Conservation (phyloP, 73 alveolate genomes). For the Paramecium biaurelia region DNA sequence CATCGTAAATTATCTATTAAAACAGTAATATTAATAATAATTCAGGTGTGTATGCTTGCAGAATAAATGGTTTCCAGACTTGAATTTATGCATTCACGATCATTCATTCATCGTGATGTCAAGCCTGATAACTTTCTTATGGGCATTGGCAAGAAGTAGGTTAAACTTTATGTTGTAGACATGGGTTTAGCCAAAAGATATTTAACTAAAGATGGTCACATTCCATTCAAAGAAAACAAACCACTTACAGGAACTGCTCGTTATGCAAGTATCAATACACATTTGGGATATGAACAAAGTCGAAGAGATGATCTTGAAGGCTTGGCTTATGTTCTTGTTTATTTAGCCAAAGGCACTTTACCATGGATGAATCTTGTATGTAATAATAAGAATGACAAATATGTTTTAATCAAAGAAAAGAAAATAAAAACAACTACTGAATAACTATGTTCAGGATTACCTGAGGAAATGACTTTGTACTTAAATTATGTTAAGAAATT, state of each 20-base stretch:
- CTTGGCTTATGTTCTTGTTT: conserved; percentile 70
- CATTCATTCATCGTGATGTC: conserved; percentile 84
- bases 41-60: conserved; percentile 72
- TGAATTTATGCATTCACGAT: conserved; percentile 77
- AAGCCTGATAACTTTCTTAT: conserved; percentile 89
- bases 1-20: conserved; percentile 72
- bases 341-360: conserved; percentile 72
- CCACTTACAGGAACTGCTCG: conserved; percentile 94
- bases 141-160: conserved; percentile 71
- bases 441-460: conserved; percentile 75
- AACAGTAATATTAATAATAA: conserved; percentile 59
- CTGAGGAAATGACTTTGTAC: conserved; percentile 85
- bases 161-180: conserved; percentile 82
- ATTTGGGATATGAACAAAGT: conserved; percentile 80
- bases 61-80: conserved; percentile 75
- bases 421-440: conserved; percentile 78
- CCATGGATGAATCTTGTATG: conserved; percentile 82
- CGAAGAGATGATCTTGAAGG: conserved; percentile 90
- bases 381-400: conserved; percentile 62
- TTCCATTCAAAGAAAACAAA: conserved; percentile 82
- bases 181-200: conserved; percentile 89
- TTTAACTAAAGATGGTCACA: conserved; percentile 65
- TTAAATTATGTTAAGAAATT: conserved; percentile 85
- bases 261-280: conserved; percentile 79
- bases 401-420: conserved; percentile 83